Evolutionary conservation across 1,284 basidiomycete species (phyloP), one percentile per base, ranked within the genome.

Genomic region (Phaffia rhodozyma): DNA sequence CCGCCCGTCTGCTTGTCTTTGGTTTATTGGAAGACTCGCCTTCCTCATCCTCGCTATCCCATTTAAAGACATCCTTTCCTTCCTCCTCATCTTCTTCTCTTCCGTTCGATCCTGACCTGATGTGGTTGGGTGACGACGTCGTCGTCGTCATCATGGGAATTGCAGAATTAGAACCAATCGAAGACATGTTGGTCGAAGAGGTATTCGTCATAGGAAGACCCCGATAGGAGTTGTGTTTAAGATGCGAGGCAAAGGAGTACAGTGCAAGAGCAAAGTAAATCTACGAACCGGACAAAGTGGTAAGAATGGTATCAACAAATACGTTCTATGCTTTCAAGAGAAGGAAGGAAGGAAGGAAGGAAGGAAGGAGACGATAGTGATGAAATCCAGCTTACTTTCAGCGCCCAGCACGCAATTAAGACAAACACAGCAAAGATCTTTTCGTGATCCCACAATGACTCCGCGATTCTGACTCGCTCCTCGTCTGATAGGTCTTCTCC

Each of bases 241-340:
- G 84, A 75, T 97, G 94, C 1, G 85, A 80, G 3, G 93, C 92
- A 75, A 91, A 97, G 13, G 94, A 97, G 75, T 97, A 98, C 47
- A 98, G 78, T 49, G 94, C 77, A 38, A 89, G 77, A 49, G 89
- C 87, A 75, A 97, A 93, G 79, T 97, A 98, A 68, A 96, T 80
- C 93, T 97, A 68, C 13, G 53, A n/a, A 47, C 34, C 25, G 6
- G 25, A 43, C 21, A 27, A 34, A 20, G 29, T 13, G 38, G 13
- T 21, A 34, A 7, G 43, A 49, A 29, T 27, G 43, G 2, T n/a
- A 38, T 32, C 21, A 48, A 53, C 7, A 52, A 59, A 43, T 23
- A 38, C 23, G 34, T 0, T 38, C 38, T 13, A 55, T 21, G 16
- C 25, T 34, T 55, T 56, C 55, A 25, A 77, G 38, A 89, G 77